A percentile compares a stretch with the other conserved stretches of the same genome.
These are phyloP conservation scores for Logfia minima DNA, from an alignment of 129 eudicot genomes.

Conservation along the genomic window DNA sequence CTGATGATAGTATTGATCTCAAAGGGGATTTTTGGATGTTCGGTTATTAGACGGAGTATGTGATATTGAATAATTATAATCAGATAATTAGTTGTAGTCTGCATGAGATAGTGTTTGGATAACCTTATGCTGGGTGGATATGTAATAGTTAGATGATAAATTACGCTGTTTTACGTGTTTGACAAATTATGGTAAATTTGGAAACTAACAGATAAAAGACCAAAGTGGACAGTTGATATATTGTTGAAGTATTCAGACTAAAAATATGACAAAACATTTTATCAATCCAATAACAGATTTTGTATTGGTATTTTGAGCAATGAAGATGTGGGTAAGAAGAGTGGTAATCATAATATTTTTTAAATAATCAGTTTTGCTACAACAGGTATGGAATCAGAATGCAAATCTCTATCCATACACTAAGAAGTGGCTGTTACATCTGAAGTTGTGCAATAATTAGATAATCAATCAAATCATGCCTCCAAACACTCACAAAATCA, in stretches of 20 bases:
- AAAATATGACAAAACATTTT: not conserved
- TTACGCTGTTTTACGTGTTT: not conserved
- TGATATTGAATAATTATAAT: not conserved
- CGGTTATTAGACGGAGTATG: not conserved
- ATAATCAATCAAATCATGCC: not conserved
- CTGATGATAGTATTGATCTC: constrained; percentile 3
- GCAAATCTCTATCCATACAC: not conserved
- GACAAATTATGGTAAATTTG: not conserved
- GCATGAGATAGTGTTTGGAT: not conserved
- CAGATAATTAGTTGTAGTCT: not conserved
- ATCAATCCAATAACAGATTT: not conserved
- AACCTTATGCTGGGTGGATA: not conserved
- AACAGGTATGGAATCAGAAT: not conserved
- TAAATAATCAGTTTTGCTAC: not conserved
- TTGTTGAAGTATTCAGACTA: not conserved
- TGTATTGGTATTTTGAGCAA: not conserved
- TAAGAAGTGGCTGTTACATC: not conserved
- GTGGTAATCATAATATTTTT: not conserved
- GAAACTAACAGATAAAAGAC: not conserved
- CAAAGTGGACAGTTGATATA: not conserved
- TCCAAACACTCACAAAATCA: not conserved
- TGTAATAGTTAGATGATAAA: not conserved
- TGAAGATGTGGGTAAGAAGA: not conserved
- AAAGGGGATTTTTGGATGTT: not conserved
- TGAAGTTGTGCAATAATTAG: not conserved